A percentile compares a stretch with the other conserved stretches of the same genome.
Conservation (phyloP, 106 monocot species). For the Apostasia ramifera region DNA sequence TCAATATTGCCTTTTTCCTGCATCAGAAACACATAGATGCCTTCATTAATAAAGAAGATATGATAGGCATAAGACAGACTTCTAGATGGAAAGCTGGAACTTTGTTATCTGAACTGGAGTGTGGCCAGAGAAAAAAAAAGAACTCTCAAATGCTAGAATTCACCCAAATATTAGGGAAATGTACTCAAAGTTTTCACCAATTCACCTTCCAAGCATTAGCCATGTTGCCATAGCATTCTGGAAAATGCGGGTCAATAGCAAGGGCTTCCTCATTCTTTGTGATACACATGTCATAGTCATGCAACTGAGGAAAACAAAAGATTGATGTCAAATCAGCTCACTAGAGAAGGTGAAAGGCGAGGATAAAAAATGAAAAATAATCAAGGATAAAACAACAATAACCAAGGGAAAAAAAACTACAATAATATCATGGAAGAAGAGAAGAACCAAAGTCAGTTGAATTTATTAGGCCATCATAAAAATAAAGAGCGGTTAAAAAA, state of each 20-base stretch:
- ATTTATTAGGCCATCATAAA: neutral
- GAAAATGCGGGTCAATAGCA: conserved; percentile 71
- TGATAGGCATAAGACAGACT: neutral
- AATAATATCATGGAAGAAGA: neutral
- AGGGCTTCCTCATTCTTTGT: conserved; percentile 90
- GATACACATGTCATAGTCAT: conserved; percentile 90
- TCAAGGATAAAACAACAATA: neutral
- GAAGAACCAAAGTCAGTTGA: neutral
- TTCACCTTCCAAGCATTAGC: conserved; percentile 97
- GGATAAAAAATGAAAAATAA: neutral
- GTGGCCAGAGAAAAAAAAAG: too few relatives aligned
- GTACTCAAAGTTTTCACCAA: neutral
- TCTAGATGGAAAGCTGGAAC: too few relatives aligned
- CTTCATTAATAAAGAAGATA: neutral
- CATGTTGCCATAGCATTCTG: conserved; percentile 98
- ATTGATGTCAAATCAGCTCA: neutral
- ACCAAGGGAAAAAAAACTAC: neutral
- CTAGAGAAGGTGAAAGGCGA: neutral
- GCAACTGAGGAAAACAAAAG: conserved; percentile 43
- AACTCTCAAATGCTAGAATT: too few relatives aligned
- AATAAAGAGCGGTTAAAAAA: neutral
- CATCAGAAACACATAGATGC: conserved; percentile 11
- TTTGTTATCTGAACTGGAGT: too few relatives aligned
- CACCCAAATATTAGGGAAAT: neutral
- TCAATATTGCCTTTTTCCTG: conserved; percentile 97